Base-by-base conservation (phyloP, 495 filamentous ascomycete genomes). In the Neurospora sp. region DNA sequence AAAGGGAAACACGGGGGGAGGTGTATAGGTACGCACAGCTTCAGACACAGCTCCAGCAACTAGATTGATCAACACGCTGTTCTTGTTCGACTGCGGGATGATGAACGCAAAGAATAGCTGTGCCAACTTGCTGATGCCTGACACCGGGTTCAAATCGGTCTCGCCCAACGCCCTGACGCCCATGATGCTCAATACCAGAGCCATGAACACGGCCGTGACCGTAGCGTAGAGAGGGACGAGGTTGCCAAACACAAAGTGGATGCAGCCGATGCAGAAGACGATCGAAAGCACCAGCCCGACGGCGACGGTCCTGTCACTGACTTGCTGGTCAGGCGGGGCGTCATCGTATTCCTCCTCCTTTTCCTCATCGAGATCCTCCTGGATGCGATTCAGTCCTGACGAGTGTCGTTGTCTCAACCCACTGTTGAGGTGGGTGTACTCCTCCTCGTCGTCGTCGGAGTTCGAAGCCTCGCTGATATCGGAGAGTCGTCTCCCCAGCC, bases 91-190 rank as follows among this genome's bases (percentile, higher is more conserved):
- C 71, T 86, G 84, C 9, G 90, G 84, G 2, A 96, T 93, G 14
- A 95, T 96, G 35, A 94, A 88, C 46, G 98, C 89, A 82, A 99
- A 98, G 81, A 98, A 89, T 11, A 99, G 90, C 82, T 99, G 96
- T 0, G 96, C 97, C 6, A 99, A 85, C 85, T 99, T 99, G 80
- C 90, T 93, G 82, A 99, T 99, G 69, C 96, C 96, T 27, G 93
- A 97, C 23, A 98, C 96, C 10, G 96, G 96, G 80, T 98, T 99
- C 37, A 99, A 87, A 79, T 99, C 96, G 10, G 96, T 99, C 84
- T 99, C 95, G 44, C 96, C 95, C 0, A 98, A 86, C 1, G 96
- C 96, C 27, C 96, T 87, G 70, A 99, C 96, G 69, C 96, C 96
- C 94, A 98, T 97, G 73, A 98, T 90, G 70, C 92, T 94, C 31